Base-by-base conservation (phyloP, 805 yeast species). In the Starmerella stigmatis region DNA sequence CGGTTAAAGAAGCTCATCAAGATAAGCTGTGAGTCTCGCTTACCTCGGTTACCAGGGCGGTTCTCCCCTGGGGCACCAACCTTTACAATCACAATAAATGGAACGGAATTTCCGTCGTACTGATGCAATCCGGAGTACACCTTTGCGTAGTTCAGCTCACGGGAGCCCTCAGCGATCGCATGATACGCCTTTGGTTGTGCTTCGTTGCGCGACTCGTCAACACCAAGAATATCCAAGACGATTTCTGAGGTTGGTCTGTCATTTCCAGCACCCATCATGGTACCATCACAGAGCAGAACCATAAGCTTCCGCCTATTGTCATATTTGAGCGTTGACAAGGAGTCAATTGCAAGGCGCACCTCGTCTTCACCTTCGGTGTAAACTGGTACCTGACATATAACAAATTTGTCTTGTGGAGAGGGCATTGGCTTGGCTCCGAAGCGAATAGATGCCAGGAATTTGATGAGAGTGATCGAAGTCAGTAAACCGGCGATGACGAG, bases 91-190 rank as follows among this genome's bases (percentile, higher is more conserved):
- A 72, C 70, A 27, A 76, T 51, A 50, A 70, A 65, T 1, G 81
- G 81, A 8, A 74, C 73, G 19, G 73, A 70, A 26, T 65, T 62
- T 46, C 78, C 81, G 50, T 72, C 71, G 52, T 67, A 67, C 50
- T 75, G 76, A 57, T 76, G 76, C 47, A 76, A 66, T 0, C 81
- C 81, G n/a, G 78, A 73, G 51, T 75, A 76, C 3, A 75, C 75
- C 58, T 75, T 74, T 36, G 76, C 81, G 67, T 70, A 72, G 57
- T 76, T 76, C 53, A 75, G 75, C 57, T 76, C 75, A 57, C 71
- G 70, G 10, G 72, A 58, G 45, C 80, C 81, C 55, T 72, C 79
- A 12, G 78, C 80, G 41, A 76, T 76, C 6, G 79, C 74, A 39
- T 73, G 74, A 55, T 74, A 76, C 4, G 58, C 55, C 26, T 45